Conservation (phyloP, 2,329 filamentous ascomycete species). For the Laburnicola sp. region DNA sequence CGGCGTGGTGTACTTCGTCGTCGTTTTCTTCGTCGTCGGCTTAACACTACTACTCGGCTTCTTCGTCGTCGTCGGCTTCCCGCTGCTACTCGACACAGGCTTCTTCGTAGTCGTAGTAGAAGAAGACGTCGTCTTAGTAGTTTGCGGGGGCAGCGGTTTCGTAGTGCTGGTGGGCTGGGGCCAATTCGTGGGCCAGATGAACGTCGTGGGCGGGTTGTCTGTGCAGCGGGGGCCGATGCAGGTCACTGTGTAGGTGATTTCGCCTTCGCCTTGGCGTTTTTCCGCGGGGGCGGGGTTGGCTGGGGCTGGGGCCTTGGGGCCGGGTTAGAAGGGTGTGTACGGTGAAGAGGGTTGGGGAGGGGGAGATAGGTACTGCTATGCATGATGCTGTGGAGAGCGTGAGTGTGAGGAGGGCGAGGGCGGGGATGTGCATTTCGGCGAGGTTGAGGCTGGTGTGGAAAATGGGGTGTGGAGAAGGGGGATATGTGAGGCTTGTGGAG, state of each 20-base stretch:
- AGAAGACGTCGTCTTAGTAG: neutral
- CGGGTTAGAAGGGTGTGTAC: neutral
- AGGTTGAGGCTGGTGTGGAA: too few species aligned
- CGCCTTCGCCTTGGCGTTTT: constrained; percentile 23
- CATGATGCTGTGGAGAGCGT: constrained; percentile 18
- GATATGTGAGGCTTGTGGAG: neutral
- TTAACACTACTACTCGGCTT: constrained; percentile 2
- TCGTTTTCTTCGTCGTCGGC: constrained; percentile 9
- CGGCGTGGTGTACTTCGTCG: neutral
- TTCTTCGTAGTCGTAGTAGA: constrained; percentile 12
- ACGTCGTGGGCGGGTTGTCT: constrained; percentile 17
- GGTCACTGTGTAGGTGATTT: constrained; percentile 31
- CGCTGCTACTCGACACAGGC: constrained; percentile 11
- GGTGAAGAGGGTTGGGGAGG: neutral
- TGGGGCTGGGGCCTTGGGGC: constrained; percentile 20
- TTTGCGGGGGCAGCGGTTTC: constrained; percentile 10
- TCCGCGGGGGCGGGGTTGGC: constrained; percentile 14
- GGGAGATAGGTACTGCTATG: constrained; percentile 23
- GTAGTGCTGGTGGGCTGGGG: constrained; percentile 9
- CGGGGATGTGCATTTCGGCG: constrained; percentile 21
- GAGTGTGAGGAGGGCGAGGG: constrained; percentile 16
- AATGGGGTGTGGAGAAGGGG: too few species aligned
- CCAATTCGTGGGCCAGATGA: constrained; percentile 12
- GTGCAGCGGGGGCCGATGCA: constrained; percentile 28
- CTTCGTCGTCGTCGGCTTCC: constrained; percentile 4